Percentiles rank a stretch among this genome's conserved stretches.
Conservation (phyloP, 192 early-diverging fungal species). For the Mortierella antarctica region DNA sequence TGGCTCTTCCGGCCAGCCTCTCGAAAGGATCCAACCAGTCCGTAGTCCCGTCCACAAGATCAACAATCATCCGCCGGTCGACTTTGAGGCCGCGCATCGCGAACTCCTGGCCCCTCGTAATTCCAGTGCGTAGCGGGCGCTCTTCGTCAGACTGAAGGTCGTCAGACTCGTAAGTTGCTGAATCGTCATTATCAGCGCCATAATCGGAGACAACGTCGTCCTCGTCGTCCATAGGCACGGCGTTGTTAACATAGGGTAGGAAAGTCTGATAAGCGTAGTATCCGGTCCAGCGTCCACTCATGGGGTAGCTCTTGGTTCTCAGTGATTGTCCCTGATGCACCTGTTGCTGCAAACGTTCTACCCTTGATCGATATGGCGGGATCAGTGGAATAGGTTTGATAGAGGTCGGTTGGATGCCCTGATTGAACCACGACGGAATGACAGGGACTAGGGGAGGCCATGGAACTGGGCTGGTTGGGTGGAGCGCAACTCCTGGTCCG, state of each 20-base stretch:
- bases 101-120: not conserved
- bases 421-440: slow-evolving; percentile 18
- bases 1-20: too few species aligned
- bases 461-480: not conserved
- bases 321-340: not conserved
- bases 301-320: not conserved
- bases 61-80: too few species aligned
- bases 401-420: not conserved
- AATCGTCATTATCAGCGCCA: not conserved
- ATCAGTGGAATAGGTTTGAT: slow-evolving; percentile 7
- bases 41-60: too few species aligned
- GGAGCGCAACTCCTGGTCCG: slow-evolving; percentile 2
- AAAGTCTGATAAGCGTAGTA: slow-evolving; percentile 12
- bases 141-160: not conserved
- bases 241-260: not conserved
- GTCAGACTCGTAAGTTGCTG: not conserved
- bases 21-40: too few species aligned
- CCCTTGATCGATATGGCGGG: not conserved
- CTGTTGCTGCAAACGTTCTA: not conserved
- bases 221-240: not conserved
- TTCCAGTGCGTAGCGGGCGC: not conserved
- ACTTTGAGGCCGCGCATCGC: not conserved
- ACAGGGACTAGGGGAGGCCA: not conserved
- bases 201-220: not conserved
- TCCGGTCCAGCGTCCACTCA: slow-evolving; percentile 9